Evolutionary conservation across 305 asterid species (phyloP).

Genomic region (Galium porrigens): DNA sequence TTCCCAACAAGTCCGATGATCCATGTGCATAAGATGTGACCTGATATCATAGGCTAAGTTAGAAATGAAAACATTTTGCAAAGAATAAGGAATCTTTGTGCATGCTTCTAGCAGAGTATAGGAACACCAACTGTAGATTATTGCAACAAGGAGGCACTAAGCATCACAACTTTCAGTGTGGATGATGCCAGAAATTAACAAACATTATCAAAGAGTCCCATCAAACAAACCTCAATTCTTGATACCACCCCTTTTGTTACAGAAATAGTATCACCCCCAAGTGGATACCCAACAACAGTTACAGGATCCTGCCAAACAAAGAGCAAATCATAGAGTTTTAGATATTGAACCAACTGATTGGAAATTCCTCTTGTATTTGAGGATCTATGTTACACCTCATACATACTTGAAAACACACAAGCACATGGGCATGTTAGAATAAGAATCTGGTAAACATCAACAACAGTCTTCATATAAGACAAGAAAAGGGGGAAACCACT

Average conservation of each 20-base stretch:
- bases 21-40: constrained; percentile 99
- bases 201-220: background rate
- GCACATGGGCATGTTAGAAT: background rate
- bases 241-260: constrained; percentile 94
- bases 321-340: background rate
- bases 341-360: background rate
- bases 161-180: background rate
- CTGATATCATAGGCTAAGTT: constrained; percentile 28
- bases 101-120: background rate
- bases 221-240: constrained; percentile 62
- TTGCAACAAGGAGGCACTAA: background rate
- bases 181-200: background rate
- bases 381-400: background rate
- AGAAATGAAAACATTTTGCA: background rate
- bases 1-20: constrained; percentile 84
- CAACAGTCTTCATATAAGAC: background rate
- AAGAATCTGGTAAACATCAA: background rate
- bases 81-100: background rate
- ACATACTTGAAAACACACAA: background rate
- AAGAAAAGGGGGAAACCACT: background rate
- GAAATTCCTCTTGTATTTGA: background rate
- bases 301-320: constrained; percentile 54
- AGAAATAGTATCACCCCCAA: constrained; percentile 93
- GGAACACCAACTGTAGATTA: background rate
- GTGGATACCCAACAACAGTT: constrained; percentile 90